These are phyloP conservation scores for Elsinoe australis DNA, from an alignment of 2,329 filamentous ascomycete species.

Conservation along the genomic window DNA sequence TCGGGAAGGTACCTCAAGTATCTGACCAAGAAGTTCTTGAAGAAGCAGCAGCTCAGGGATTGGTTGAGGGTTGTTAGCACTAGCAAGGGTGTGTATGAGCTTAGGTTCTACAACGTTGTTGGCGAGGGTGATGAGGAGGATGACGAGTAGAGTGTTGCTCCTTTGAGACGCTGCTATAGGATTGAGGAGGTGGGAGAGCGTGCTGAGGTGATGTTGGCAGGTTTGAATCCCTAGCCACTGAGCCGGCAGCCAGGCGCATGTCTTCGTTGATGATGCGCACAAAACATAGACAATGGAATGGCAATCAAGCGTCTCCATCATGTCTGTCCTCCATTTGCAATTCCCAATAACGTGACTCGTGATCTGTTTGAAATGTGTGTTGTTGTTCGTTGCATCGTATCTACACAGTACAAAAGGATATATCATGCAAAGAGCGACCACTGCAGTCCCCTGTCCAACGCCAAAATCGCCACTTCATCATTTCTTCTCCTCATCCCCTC, in stretches of 20 bases:
- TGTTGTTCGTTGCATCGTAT: background rate
- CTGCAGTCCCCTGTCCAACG: background rate
- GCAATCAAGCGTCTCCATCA: constrained; percentile 14
- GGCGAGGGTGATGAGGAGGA: constrained; percentile 97
- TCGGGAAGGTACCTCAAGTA: constrained; percentile 99
- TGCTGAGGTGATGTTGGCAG: too few species aligned
- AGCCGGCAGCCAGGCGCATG: too few species aligned
- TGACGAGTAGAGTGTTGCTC: constrained; percentile 67
- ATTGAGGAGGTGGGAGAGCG: background rate
- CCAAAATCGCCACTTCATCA: constrained; percentile 5
- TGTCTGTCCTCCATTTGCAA: constrained; percentile 5
- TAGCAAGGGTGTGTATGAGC: constrained; percentile 96
- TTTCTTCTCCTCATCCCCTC: constrained; percentile 19
- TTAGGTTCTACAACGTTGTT: constrained; percentile 99
- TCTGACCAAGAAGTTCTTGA: constrained; percentile 99
- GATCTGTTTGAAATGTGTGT: background rate
- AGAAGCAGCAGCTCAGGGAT: constrained; percentile 99
- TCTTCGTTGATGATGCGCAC: constrained; percentile 14
- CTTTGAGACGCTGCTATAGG: background rate
- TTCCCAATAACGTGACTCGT: background rate
- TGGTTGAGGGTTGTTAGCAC: constrained; percentile 99
- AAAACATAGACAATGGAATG: constrained; percentile 11
- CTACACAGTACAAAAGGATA: constrained; percentile 1
- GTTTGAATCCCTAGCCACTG: too few species aligned
- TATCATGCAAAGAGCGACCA: constrained; percentile 1